Evolutionary conservation across 164 flowering plant species (phyloP).

Genomic region (Aristolochia fimbriata): DNA sequence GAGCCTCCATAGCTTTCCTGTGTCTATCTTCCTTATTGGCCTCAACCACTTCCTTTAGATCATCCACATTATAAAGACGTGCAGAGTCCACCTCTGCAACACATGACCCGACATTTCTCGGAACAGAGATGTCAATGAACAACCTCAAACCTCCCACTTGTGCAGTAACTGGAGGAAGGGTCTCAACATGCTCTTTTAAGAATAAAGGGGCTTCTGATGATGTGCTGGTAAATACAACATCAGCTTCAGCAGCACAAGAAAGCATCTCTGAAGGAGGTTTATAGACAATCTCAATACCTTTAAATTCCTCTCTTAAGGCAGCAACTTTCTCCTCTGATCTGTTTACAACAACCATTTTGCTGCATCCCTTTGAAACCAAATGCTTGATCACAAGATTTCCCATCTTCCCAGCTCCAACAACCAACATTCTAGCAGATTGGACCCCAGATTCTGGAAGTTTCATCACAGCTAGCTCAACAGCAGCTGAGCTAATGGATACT

Average conservation of each 20-base stretch:
- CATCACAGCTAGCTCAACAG: slow-evolving; percentile 89
- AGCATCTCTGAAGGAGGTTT: slow-evolving; percentile 74
- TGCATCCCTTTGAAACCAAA: slow-evolving; percentile 92
- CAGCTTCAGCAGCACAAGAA: slow-evolving; percentile 69
- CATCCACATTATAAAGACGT: slow-evolving; percentile 86
- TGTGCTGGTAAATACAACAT: slow-evolving; percentile 90
- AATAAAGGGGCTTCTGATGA: slow-evolving; percentile 82
- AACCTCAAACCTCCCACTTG: slow-evolving; percentile 62
- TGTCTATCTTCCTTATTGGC: slow-evolving; percentile 89
- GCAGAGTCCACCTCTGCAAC: slow-evolving; percentile 42
- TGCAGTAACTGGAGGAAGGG: slow-evolving; percentile 45
- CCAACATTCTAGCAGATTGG: slow-evolving; percentile 60
- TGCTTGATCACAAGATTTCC: slow-evolving; percentile 98
- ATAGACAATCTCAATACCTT: slow-evolving; percentile 69
- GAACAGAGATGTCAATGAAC: slow-evolving; percentile 91
- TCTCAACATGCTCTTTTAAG: slow-evolving; percentile 47
- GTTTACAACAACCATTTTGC: slow-evolving; percentile 78
- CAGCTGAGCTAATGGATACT: slow-evolving; percentile 97
- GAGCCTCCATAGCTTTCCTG: slow-evolving; percentile 95
- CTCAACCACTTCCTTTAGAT: slow-evolving; percentile 93
- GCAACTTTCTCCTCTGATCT: slow-evolving; percentile 78
- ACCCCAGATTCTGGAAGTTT: slow-evolving; percentile 72
- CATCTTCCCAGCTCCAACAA: slow-evolving; percentile 97
- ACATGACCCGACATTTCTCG: slow-evolving; percentile 87
- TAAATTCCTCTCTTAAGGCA: slow-evolving; percentile 67